Evolutionary conservation across 768 basidiomycete species (phyloP).

Genomic region (Mycena rebaudengoi): DNA sequence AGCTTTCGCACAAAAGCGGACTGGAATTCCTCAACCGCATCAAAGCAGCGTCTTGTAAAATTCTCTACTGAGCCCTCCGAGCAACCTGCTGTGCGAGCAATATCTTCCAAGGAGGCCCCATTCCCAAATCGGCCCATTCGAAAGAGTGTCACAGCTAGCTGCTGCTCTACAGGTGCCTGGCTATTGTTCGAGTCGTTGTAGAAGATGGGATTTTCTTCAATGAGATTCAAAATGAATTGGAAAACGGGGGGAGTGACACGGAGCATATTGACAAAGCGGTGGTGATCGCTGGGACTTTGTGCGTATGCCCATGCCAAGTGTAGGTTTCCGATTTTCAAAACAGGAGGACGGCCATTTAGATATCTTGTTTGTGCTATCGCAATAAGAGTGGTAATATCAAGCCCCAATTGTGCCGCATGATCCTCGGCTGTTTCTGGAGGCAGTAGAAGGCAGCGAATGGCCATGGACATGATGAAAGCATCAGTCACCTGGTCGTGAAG

Average conservation of each 20-base stretch:
- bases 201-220: too few relatives aligned
- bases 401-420: background rate
- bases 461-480: background rate
- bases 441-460: background rate
- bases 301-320: too few relatives aligned
- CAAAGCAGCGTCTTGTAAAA: too few relatives aligned
- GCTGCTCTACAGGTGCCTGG: constrained; percentile 39
- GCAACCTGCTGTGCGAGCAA: constrained; percentile 36
- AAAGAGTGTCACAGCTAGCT: constrained; percentile 40
- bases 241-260: too few relatives aligned
- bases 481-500: background rate
- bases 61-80: constrained; percentile 39
- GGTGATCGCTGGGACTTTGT: too few relatives aligned
- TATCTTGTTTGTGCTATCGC: background rate
- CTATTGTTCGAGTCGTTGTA: constrained; percentile 34
- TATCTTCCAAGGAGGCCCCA: constrained; percentile 37
- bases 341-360: too few relatives aligned
- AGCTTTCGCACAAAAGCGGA: too few relatives aligned
- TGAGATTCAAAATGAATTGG: too few relatives aligned
- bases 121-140: constrained; percentile 40
- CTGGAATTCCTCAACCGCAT: too few relatives aligned
- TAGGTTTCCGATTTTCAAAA: too few relatives aligned
- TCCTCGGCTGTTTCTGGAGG: background rate
- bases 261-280: too few relatives aligned
- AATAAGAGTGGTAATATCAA: background rate